Evolutionary conservation across 176 grass and related monocot species (phyloP).

Genomic region (Musa beccarii): DNA sequence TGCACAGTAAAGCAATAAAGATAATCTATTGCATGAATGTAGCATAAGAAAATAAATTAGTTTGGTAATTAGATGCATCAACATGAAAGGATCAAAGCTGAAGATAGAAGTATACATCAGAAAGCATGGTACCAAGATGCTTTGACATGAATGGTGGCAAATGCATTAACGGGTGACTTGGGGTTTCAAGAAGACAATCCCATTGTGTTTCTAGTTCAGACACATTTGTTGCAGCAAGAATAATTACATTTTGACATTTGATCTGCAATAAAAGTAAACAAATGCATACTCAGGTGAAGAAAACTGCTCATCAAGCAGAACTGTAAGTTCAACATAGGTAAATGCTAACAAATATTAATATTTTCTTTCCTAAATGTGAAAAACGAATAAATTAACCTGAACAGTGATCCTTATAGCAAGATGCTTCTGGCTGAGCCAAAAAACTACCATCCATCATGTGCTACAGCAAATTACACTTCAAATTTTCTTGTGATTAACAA

Average conservation of each 20-base stretch:
- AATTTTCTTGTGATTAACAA: no score
- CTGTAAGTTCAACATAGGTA: not conserved
- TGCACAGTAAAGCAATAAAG: not conserved
- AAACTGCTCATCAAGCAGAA: not conserved
- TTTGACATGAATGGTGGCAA: slow-evolving; percentile 48
- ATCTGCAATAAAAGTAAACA: slow-evolving; percentile 38
- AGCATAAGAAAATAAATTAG: slow-evolving; percentile 44
- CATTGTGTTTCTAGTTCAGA: slow-evolving; percentile 65
- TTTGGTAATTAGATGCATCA: slow-evolving; percentile 18
- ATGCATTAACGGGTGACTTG: slow-evolving; percentile 37
- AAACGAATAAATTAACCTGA: no score
- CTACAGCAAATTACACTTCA: no score
- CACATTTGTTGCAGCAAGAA: slow-evolving; percentile 70
- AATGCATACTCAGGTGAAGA: not conserved
- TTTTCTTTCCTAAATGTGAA: not conserved
- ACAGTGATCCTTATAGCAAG: no score
- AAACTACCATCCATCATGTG: no score
- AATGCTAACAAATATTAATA: not conserved
- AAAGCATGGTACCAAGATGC: slow-evolving; percentile 59
- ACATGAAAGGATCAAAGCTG: not conserved
- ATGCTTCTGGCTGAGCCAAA: no score
- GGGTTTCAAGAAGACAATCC: slow-evolving; percentile 67
- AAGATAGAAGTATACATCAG: slow-evolving; percentile 44
- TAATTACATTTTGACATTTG: slow-evolving; percentile 85
- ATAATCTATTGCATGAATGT: not conserved